Conservation (phyloP, 176 grass and related monocot species). For the Aechmea fasciata region DNA sequence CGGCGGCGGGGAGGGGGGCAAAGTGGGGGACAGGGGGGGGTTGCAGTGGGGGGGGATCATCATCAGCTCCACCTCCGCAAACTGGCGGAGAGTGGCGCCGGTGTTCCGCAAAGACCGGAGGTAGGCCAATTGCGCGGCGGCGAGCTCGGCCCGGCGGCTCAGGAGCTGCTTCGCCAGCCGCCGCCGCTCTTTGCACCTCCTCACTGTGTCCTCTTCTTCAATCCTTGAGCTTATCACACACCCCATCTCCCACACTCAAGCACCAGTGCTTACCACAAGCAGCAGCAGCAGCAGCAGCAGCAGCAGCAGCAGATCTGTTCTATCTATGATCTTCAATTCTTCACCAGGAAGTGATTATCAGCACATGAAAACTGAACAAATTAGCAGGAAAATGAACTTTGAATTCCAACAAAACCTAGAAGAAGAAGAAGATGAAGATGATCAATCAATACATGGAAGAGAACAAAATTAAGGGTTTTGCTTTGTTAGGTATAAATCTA, state of each 20-base stretch:
- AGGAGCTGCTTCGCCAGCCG: conserved; percentile 84
- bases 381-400: too few species aligned
- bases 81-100: conserved; percentile 72
- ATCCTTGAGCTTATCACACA: conserved; percentile 54
- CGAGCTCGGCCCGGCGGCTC: conserved; percentile 51
- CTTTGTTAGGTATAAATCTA: too few species aligned
- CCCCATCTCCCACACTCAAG: conserved; percentile 43
- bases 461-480: too few species aligned
- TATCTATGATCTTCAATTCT: conserved; percentile 1
- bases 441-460: too few species aligned
- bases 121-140: conserved; percentile 54
- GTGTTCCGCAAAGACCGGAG: conserved; percentile 79
- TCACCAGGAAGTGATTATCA: too few species aligned
- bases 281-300: neutral
- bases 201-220: conserved; percentile 69
- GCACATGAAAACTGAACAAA: too few species aligned
- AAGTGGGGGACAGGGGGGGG: neutral
- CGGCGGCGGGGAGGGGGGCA: conserved; percentile 5
- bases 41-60: conserved; percentile 26
- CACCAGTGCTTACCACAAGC: neutral
- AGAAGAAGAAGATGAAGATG: too few species aligned
- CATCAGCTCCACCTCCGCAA: conserved; percentile 55
- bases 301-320: neutral
- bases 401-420: too few species aligned
- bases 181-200: conserved; percentile 77